Evolutionary conservation across 352 stramenopile species (phyloP), one percentile per base, ranked within the genome.

Genomic region (Pythium insidiosum): DNA sequence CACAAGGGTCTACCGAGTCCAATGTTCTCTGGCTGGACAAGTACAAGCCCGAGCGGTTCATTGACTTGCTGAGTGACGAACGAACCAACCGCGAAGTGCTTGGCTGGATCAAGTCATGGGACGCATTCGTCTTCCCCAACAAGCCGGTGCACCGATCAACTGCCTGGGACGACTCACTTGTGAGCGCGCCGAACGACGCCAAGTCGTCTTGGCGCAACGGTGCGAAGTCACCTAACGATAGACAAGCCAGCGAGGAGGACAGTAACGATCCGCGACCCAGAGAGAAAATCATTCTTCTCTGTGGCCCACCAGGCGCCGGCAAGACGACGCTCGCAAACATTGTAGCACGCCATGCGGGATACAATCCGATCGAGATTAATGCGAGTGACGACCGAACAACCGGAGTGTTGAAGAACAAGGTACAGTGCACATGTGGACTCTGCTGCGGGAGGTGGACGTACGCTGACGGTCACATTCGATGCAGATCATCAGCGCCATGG

Each of bases 261-360:
- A 20, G 41, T 16, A 61, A 60, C 20, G 73, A 89, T 45, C 69
- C 70, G 7, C 72, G 76, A 2, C 76, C 76, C 19, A 50, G 64
- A 1, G 62, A 79, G 38, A 89, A 93, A 50, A 90, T 98, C 22
- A 97, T 99, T 48, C 66, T 99, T 6, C 76, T 99, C 10, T 97
- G 82, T 53, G 95, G 95, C 10, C 86, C 90, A 6, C 88, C 94
- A 12, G 93, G 94, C 36, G 75, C 88, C 0, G 94, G 94, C 13
- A 99, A 99, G 65, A 98, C 94, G 2, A 99, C 95, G 11, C 63
- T 99, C 33, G 96, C 95, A 7, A 96, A 98, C 50, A 95, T 99
- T 36, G 73, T 98, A 16, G 96, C 95, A 6, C 71, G 70, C 25
- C 92, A 98, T 57, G 88, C 88, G n/a, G 96, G 96, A 5, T 99